Evolutionary conservation across 176 grass and related monocot species (phyloP), one percentile per base, ranked within the genome.

Genomic region (Zizania latifolia): DNA sequence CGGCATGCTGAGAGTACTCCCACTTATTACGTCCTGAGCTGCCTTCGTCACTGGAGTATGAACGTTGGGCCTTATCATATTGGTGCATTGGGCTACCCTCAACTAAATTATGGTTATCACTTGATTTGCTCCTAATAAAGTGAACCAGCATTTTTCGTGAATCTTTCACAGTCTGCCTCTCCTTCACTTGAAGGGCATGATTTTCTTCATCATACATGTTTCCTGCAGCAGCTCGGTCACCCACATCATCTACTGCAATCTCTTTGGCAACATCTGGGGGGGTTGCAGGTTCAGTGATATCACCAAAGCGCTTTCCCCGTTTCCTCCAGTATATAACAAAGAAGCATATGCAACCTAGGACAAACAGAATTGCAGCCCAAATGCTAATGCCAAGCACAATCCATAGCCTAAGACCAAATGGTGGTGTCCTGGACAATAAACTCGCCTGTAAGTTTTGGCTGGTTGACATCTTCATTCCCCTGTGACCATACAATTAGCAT

Each of bases 381-480:
- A 93, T 78, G 56, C 79, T 72, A 15, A 86, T 86, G 40, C 90
- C 90, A 77, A 93, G 88, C 51, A 93, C 80, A 24, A 93, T 76
- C 90, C 86, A 93, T 35, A 93, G 75, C 62, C 80, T 83, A 51
- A 93, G 70, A 43, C 90, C 90, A 64, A 93, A 93, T 78, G 87
- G 86, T 6, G 80, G 86, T 0, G 83, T 93, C 70, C 50, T 85
- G 5, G 87, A 83, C 37, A 60, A 86, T 58, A 93, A 76, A n/a
- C 83, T 71, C 3, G 71, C 55, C 54, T 82, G 78, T 26, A 89
- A 74, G 40, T 43, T 67, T 39, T 85, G 77, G 58, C 65, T 61
- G 12, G 80, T 71, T 73, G 86, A 81, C 86, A 86, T 86, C 21
- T 65, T 83, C 58, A 51, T 62, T 67, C 59, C 59, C 82, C 76